Percentiles rank a stretch among this genome's conserved stretches.
phyloP scores from a whole-genome alignment of 352 stramenopile genomes.

The Blastocystis sp. region DNA sequence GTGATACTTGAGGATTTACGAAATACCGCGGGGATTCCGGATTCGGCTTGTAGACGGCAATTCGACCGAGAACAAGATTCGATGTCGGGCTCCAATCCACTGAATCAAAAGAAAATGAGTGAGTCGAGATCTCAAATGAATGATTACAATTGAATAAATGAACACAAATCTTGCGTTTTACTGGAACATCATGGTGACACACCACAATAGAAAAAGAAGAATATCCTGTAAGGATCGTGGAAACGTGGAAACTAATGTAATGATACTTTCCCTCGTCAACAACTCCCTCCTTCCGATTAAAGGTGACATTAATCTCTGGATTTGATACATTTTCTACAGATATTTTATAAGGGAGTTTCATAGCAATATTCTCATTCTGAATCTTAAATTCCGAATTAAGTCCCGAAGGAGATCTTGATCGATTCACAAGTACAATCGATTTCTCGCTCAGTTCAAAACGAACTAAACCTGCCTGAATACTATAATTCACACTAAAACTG shows the following conservation, averaged over 20 bases:
- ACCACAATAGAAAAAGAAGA: conserved; percentile 23
- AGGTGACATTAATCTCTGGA: not conserved
- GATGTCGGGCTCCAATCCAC: not conserved
- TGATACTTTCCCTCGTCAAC: conserved; percentile 32
- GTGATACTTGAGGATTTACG: not conserved
- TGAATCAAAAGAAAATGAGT: not conserved
- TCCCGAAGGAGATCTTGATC: not conserved
- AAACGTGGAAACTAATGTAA: conserved; percentile 3
- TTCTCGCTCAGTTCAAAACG: not conserved
- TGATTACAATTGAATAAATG: not conserved
- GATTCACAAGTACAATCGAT: not conserved
- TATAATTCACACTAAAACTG: conserved; percentile 46
- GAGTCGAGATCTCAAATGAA: not conserved
- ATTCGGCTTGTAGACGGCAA: not conserved
- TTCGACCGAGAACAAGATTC: not conserved
- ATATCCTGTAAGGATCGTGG: not conserved
- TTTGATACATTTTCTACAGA: not conserved
- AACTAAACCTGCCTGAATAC: not conserved
- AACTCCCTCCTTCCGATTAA: conserved; percentile 6
- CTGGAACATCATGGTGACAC: not conserved
- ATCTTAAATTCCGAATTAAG: conserved; percentile 12
- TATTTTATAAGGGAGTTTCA: conserved; percentile 55
- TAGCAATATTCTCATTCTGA: not conserved
- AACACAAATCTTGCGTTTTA: not conserved
- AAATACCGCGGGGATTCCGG: not conserved